Base-by-base conservation (phyloP, 805 yeast species). In the Cyberlindnera subsufficiens region DNA sequence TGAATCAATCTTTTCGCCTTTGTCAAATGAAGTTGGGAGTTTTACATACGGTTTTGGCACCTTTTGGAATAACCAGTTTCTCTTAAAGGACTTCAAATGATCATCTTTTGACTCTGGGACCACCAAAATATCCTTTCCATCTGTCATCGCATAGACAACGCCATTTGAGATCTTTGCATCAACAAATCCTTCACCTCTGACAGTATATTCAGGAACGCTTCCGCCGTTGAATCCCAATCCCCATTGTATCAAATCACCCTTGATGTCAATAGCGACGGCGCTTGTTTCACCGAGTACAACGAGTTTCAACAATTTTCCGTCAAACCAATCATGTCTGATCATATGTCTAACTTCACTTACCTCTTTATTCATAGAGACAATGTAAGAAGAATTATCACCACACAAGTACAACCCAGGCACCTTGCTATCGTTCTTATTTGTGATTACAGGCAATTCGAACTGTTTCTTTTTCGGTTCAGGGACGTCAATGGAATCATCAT, bases 181-280 rank as follows among this genome's bases (percentile, higher is more conserved):
- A 1, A 42, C 47, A 25, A 83, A 55, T 8, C 71, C 59, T 49
- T 76, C 68, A 7, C 79, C 80, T 37, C 64, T 67, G 15, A 82
- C 47, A 3, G 78, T 63, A 18, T 56, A 43, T 37, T 54, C 43
- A 3, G 74, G 72, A 2, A 48, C 49, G 1, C 51, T 48, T 15
- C 67, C 60, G 14, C 51, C 44, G 35, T 61, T 55, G 42, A 55
- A 56, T 0, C 71, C 74, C 25, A 60, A 54, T n/a, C 80, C 78
- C 86, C 90, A 87, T 56, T 83, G 85, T 42, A 78, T 79, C 29
- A 88, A 69, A 54, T 83, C 75, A 16, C 97, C 98, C 14, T 73
- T 74, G 1, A 71, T 69, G 46, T 80, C 76, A 15, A 87, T 75
- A 0, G 88, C 88, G 5, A 50, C 59, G 1, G 66, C 74, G 29